These are phyloP conservation scores for Diversispora eburnea DNA, from an alignment of 192 early-diverging fungal species.

Conservation along the genomic window DNA sequence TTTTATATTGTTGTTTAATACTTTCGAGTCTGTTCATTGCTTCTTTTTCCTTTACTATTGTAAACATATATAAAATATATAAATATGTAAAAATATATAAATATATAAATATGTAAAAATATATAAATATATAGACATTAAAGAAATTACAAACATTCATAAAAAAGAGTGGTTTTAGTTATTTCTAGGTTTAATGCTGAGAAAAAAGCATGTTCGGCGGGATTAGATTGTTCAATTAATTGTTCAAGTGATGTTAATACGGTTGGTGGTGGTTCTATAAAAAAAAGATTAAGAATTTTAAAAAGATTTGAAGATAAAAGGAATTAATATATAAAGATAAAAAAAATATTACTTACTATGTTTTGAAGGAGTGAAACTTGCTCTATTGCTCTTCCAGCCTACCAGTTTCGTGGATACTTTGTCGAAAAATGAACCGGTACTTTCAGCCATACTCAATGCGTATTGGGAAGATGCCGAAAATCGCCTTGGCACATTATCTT, in stretches of 20 bases:
- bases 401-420: background rate
- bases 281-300: background rate
- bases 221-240: background rate
- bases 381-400: background rate
- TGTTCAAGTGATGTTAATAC: background rate
- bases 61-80: background rate
- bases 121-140: background rate
- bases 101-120: no score
- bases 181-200: background rate
- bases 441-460: background rate
- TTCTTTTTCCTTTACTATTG: background rate
- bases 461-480: background rate
- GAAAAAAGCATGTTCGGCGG: background rate
- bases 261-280: background rate
- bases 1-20: background rate
- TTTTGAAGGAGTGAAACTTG: background rate
- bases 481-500: background rate
- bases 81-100: background rate
- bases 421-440: background rate
- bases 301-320: no score
- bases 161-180: background rate
- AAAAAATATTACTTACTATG: background rate
- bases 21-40: background rate
- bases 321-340: background rate
- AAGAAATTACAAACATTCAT: background rate